Conservation (phyloP, 1,284 basidiomycete species). For the Trametes pubescens region DNA sequence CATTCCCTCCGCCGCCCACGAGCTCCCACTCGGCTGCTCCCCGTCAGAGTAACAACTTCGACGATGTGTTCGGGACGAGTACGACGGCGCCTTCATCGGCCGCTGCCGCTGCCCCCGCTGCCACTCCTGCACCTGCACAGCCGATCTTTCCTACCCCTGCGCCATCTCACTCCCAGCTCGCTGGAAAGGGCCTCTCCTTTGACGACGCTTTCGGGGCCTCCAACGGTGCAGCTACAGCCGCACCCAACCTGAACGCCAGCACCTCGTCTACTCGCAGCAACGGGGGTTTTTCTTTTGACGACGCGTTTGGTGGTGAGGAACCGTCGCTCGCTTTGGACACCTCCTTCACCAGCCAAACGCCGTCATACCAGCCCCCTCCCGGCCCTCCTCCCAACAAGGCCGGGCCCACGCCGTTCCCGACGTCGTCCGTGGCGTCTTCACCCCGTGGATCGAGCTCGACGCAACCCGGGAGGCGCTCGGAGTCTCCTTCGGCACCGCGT, state of each 20-base stretch:
- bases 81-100: constrained; percentile 34
- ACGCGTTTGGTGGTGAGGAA: constrained; percentile 61
- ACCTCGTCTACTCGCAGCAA: constrained; percentile 25
- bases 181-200: constrained; percentile 49
- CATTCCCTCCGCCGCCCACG: constrained; percentile 29
- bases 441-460: constrained; percentile 43
- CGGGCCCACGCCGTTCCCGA: constrained; percentile 44
- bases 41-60: constrained; percentile 32
- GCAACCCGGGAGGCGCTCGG: constrained; percentile 35
- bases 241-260: constrained; percentile 22
- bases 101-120: constrained; percentile 20
- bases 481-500: constrained; percentile 38
- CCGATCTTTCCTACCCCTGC: constrained; percentile 24
- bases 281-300: constrained; percentile 59
- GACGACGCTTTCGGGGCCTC: constrained; percentile 58
- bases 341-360: constrained; percentile 38
- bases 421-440: constrained; percentile 47
- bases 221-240: constrained; percentile 31
- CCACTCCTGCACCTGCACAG: constrained; percentile 27
- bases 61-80: constrained; percentile 36
- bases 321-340: constrained; percentile 53
- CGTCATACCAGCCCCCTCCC: constrained; percentile 39
- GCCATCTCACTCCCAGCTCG: constrained; percentile 25
- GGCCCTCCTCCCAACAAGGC: constrained; percentile 42
- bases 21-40: constrained; percentile 14